A percentile compares a stretch with the other conserved stretches of the same genome.
These are phyloP conservation scores for Coemansia sp. DNA, from an alignment of 192 early-diverging fungal genomes.

Conservation along the genomic window DNA sequence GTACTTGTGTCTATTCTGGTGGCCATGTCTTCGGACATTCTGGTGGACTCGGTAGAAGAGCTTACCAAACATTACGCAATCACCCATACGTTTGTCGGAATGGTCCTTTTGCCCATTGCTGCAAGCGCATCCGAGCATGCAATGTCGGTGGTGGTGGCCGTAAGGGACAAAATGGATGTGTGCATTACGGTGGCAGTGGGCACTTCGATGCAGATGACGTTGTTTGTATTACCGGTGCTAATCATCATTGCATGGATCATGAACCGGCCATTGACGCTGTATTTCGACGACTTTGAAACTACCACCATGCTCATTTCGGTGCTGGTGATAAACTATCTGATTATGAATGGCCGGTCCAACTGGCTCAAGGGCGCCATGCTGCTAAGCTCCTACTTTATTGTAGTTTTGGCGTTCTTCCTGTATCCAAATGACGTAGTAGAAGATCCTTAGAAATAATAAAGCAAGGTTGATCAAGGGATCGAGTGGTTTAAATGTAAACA, in stretches of 20 bases:
- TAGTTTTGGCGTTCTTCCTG: slow-evolving; percentile 78
- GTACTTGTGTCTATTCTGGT: slow-evolving; percentile 64
- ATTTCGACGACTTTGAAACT: slow-evolving; percentile 82
- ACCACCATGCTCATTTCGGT: slow-evolving; percentile 82
- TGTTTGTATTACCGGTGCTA: slow-evolving; percentile 70
- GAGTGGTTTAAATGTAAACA: no score
- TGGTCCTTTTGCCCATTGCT: slow-evolving; percentile 88
- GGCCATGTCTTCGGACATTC: slow-evolving; percentile 73
- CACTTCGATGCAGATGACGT: slow-evolving; percentile 82
- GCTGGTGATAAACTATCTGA: slow-evolving; percentile 76
- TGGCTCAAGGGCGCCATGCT: slow-evolving; percentile 93
- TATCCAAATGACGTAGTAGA: slow-evolving; percentile 54
- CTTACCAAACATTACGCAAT: slow-evolving; percentile 63
- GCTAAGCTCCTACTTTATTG: slow-evolving; percentile 74
- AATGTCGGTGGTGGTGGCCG: slow-evolving; percentile 77
- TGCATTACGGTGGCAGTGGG: slow-evolving; percentile 75
- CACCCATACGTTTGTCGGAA: slow-evolving; percentile 82
- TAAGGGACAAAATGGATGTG: slow-evolving; percentile 88
- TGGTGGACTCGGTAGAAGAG: slow-evolving; percentile 65
- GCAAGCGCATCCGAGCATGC: slow-evolving; percentile 86
- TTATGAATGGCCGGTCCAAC: slow-evolving; percentile 83
- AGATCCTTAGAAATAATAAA: slow-evolving; percentile 8
- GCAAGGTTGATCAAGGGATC: no score
- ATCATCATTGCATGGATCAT: slow-evolving; percentile 83
- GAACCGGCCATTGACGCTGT: slow-evolving; percentile 67